phyloP scores from a whole-genome alignment of 73 alveolate genomes.

The Paraurostyla sp. region DNA sequence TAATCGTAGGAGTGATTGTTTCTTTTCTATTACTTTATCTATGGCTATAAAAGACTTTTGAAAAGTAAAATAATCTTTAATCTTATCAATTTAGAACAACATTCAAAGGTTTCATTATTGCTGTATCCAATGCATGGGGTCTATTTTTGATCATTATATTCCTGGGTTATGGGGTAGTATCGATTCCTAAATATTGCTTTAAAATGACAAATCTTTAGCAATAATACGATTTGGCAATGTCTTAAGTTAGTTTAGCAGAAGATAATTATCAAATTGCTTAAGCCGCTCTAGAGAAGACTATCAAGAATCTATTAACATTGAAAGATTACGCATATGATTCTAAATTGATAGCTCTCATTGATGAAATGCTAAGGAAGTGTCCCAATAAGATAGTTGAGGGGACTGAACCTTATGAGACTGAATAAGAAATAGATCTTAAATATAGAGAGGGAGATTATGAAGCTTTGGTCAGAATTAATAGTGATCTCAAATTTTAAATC shows the following conservation, averaged over 20 bases:
- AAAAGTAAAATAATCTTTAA: background rate
- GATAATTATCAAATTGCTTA: background rate
- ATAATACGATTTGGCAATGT: background rate
- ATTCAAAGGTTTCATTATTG: slow-evolving; percentile 39
- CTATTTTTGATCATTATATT: slow-evolving; percentile 60
- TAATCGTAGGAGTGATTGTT: too few relatives aligned
- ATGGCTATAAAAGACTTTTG: slow-evolving; percentile 48
- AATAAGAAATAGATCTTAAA: background rate
- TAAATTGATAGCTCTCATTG: background rate
- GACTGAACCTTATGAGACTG: background rate
- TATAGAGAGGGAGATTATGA: slow-evolving; percentile 36
- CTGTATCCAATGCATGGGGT: slow-evolving; percentile 72
- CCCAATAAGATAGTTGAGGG: background rate
- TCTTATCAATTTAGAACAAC: background rate
- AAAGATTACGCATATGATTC: background rate
- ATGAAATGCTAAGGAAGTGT: background rate
- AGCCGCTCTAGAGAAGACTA: background rate
- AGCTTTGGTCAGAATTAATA: background rate
- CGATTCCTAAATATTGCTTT: slow-evolving; percentile 58
- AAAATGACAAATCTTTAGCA: background rate
- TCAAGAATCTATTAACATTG: background rate
- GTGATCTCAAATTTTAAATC: background rate
- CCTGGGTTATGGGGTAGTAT: slow-evolving; percentile 69
- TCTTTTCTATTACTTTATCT: slow-evolving; percentile 59
- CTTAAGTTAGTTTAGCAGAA: background rate